Base-by-base conservation (phyloP, 2,329 filamentous ascomycete species). In the Ascochyta lentis region DNA sequence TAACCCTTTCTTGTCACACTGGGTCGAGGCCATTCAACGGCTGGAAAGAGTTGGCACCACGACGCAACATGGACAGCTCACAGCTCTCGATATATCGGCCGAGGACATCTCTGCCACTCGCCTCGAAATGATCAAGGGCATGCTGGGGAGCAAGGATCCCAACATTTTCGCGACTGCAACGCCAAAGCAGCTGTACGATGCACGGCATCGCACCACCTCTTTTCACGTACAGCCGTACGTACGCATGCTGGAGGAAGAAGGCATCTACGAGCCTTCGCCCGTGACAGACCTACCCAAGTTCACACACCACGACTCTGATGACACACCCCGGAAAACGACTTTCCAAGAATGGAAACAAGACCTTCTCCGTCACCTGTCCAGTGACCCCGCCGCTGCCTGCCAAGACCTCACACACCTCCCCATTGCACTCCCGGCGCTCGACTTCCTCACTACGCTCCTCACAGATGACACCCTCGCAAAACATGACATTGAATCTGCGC, bases 1-100 rank as follows among this genome's bases (percentile, higher is more conserved):
- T 40, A 77, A 78, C 37, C 76, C 76, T 1, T 77, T 76, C 55
- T 64, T 78, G 19, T 66, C 69, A 4, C 74, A 78, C 45, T 78
- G 76, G 76, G 70, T 78, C 37, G 73, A 77, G 58, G 66, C 70
- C 1, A 50, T 76, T 4, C 63, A 68, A 50, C 51, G 63, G 5
- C 58, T 68, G 3, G 56, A 61, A 1, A 37, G 22, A 23, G 39
- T 48, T 6, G 27, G 33, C 22, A 22, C 24, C 6, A 16, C 22
- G 19, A 27, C 9, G 8, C n/a, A 23, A 37, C 24, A 10, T 13
- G 42, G 37, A 13, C 16, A 22, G 13, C 40, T 8, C 31, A 43
- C 43, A 10, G 43, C 48, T 19, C 54, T 27, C 10, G 47, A 31
- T 6, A 37, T 67, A 12, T 52, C 59, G 26, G 59, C 50, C n/a